Conservation (phyloP, 352 stramenopile species). For the Phytopythium vexans region DNA sequence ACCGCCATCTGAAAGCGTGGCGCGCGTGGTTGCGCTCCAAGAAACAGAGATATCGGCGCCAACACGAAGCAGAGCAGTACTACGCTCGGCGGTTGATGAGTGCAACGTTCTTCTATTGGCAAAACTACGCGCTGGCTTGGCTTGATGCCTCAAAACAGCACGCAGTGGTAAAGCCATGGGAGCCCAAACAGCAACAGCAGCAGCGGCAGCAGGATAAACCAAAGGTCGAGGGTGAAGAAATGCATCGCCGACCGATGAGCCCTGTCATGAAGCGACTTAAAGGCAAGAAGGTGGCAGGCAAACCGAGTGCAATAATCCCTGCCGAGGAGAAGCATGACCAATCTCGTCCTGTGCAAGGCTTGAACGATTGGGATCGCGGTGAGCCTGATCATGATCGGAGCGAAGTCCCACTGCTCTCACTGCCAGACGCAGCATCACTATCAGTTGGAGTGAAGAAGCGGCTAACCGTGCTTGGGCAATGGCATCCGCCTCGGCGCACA, state of each 20-base stretch:
- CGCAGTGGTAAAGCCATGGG: background rate
- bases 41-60: slow-evolving; percentile 9
- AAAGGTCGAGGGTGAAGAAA: slow-evolving; percentile 13
- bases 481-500: slow-evolving; percentile 12
- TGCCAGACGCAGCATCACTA: slow-evolving; percentile 45
- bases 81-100: slow-evolving; percentile 26
- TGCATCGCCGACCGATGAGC: slow-evolving; percentile 36
- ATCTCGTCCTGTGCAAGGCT: too few relatives aligned
- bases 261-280: slow-evolving; percentile 52
- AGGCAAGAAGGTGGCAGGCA: slow-evolving; percentile 14
- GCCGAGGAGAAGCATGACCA: too few relatives aligned
- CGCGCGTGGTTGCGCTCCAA: background rate
- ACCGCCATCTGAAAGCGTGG: slow-evolving; percentile 12
- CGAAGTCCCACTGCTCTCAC: slow-evolving; percentile 5
- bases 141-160: slow-evolving; percentile 23
- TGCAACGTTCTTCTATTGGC: slow-evolving; percentile 64
- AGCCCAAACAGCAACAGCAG: background rate
- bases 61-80: slow-evolving; percentile 19
- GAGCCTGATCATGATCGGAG: background rate
- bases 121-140: slow-evolving; percentile 74
- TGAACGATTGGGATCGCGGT: too few relatives aligned
- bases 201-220: too few relatives aligned
- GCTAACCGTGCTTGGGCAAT: slow-evolving; percentile 47
- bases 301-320: too few relatives aligned
- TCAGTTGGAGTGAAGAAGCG: slow-evolving; percentile 62